Evolutionary conservation across 2,329 filamentous ascomycete genomes (phyloP).

Genomic region (Hypoxylon sp.): DNA sequence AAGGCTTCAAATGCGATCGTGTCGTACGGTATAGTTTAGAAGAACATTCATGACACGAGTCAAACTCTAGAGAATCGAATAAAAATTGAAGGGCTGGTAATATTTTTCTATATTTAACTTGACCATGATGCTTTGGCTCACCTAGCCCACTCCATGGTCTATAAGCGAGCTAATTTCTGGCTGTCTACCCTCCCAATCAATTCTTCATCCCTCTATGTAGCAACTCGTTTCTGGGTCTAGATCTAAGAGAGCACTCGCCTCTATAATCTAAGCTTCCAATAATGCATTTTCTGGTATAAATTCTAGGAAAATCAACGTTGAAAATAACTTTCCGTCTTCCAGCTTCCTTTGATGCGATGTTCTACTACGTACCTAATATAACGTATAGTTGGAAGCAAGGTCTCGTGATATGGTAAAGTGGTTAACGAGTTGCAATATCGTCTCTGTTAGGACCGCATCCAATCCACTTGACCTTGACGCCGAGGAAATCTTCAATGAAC

Average conservation of each 20-base stretch:
- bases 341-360: not conserved
- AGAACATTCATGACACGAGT: not conserved
- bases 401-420: not conserved
- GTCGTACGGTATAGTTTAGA: no score
- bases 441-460: conserved; percentile 38
- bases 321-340: not conserved
- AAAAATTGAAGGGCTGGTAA: not conserved
- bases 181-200: not conserved
- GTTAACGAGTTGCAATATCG: conserved; percentile 32
- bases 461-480: conserved; percentile 40
- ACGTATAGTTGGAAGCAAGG: not conserved
- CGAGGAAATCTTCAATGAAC: conserved; percentile 46
- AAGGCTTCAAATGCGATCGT: not conserved
- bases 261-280: conserved; percentile 12
- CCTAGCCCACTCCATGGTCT: not conserved
- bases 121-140: not conserved
- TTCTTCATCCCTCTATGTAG: not conserved
- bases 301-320: not conserved
- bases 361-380: not conserved
- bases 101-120: conserved; percentile 2
- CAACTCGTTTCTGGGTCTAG: conserved; percentile 24
- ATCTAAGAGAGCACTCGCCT: conserved; percentile 32
- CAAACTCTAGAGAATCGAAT: not conserved
- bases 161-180: not conserved
- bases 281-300: not conserved